Evolutionary conservation across 768 basidiomycete species (phyloP).

Genomic region (Suillus clintonianus): DNA sequence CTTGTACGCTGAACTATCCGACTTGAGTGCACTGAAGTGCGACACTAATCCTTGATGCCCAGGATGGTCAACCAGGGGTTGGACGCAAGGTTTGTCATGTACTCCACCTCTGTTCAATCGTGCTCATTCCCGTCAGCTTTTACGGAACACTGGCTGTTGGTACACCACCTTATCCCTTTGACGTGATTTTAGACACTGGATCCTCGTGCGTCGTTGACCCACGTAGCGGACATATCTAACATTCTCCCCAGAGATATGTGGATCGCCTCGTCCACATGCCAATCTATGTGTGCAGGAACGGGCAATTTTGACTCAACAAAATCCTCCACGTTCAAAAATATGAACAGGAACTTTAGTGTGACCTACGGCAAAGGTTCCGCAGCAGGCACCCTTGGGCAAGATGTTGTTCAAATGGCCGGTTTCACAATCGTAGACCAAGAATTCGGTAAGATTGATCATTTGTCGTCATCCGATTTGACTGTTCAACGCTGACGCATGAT

Average conservation of each 20-base stretch:
- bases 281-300: slow-evolving; percentile 32
- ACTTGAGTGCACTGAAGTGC: slow-evolving; percentile 3
- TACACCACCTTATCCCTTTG: slow-evolving; percentile 46
- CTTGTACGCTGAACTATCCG: slow-evolving; percentile 33
- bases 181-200: slow-evolving; percentile 56
- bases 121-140: slow-evolving; percentile 23
- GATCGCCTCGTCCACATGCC: slow-evolving; percentile 42
- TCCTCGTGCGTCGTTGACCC: slow-evolving; percentile 37
- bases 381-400: slow-evolving; percentile 47
- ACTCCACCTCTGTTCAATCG: neutral
- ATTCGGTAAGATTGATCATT: slow-evolving; percentile 42
- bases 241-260: slow-evolving; percentile 49
- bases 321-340: slow-evolving; percentile 37
- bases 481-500: slow-evolving; percentile 39
- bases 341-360: slow-evolving; percentile 36
- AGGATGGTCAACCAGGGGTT: slow-evolving; percentile 65
- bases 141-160: slow-evolving; percentile 42
- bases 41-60: neutral
- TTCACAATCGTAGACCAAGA: slow-evolving; percentile 58
- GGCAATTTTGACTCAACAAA: slow-evolving; percentile 34
- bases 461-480: slow-evolving; percentile 17
- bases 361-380: slow-evolving; percentile 51
- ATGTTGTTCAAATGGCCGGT: slow-evolving; percentile 72
- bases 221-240: neutral
- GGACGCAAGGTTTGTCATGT: slow-evolving; percentile 55